A percentile compares a stretch with the other conserved stretches of the same genome.
These are phyloP conservation scores for Aspergillus campestris DNA, from an alignment of 495 filamentous ascomycete genomes.

Conservation along the genomic window DNA sequence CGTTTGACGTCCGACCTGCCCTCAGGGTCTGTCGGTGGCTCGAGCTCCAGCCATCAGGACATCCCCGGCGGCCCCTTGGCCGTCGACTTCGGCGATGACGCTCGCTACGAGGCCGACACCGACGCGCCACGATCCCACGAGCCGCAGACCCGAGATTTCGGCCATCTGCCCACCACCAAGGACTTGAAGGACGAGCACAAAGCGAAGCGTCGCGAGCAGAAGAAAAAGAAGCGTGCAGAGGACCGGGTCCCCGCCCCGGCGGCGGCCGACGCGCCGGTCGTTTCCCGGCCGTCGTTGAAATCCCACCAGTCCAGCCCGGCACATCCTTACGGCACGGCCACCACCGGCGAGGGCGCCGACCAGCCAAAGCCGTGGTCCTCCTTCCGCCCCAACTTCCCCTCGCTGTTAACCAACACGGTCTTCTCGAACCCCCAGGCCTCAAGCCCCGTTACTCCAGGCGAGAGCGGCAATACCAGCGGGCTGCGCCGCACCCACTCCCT, in stretches of 20 bases:
- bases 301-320: slow-evolving; percentile 3
- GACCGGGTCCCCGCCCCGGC: slow-evolving; percentile 11
- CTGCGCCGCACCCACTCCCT: slow-evolving; percentile 74
- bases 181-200: slow-evolving; percentile 11
- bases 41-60: slow-evolving; percentile 29
- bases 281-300: slow-evolving; percentile 6
- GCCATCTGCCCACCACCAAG: slow-evolving; percentile 9
- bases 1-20: slow-evolving; percentile 16
- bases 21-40: slow-evolving; percentile 11
- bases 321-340: slow-evolving; percentile 2
- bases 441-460: slow-evolving; percentile 23
- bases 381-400: slow-evolving; percentile 47
- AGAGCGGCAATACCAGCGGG: slow-evolving; percentile 41
- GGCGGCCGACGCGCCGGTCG: neutral
- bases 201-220: slow-evolving; percentile 19
- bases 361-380: slow-evolving; percentile 19
- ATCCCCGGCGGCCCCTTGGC: slow-evolving; percentile 24
- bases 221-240: slow-evolving; percentile 31
- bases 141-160: slow-evolving; percentile 28
- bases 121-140: slow-evolving; percentile 11
- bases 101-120: slow-evolving; percentile 22
- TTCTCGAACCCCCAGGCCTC: slow-evolving; percentile 41
- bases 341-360: slow-evolving; percentile 10
- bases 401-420: slow-evolving; percentile 55
- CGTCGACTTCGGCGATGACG: slow-evolving; percentile 27